Base-by-base conservation (phyloP, 1,139 yeast genomes). In the Kodamaea anthophila region DNA sequence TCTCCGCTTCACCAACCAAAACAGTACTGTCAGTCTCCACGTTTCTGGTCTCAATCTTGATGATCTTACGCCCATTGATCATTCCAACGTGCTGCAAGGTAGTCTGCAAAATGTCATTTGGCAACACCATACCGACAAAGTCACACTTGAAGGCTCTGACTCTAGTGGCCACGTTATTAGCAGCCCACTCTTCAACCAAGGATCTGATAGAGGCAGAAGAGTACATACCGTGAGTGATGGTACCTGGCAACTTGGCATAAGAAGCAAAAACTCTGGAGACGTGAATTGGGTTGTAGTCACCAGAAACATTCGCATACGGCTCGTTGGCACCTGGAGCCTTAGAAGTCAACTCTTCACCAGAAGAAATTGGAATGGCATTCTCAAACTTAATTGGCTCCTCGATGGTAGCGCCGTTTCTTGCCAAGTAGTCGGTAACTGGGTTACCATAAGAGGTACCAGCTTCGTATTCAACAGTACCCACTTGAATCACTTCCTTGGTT, bases 161-260 rank as follows among this genome's bases (percentile, higher is more conserved):
- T 66, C 98, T 84, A 33, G 91, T 74, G 35, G 96, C 93, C 47
- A 85, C 88, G 58, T 93, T 87, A 59, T 87, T 91, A 39, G 99
- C 98, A 44, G 98, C 98, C 88, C 96, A 88, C 58, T 86, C 85
- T 67, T 91, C 99, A 45, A 91, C 96, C 55, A 87, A 74, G 12
- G 93, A 77, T 68, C 98, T 81, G 42, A 88, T 91, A 39, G 94
- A 76, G 42, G 96, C 98, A 51, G 95, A 84, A 13, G 96, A 85
- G 72, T 77, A 93, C 98, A 91, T 91, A 54, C 99, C 99, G 53
- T 93, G 98, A 21, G 98, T 91, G 50, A 91, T 91, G 24, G 97
- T 91, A 45, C 98, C 98, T 39, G 96, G 96, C 52, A 91, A 72
- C 51, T 78, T 79, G 33, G 96, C 97, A 54, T 91, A 91, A 41